These are phyloP conservation scores for Colletotrichum aenigma DNA, from an alignment of 2,329 filamentous ascomycete species.

Conservation along the genomic window DNA sequence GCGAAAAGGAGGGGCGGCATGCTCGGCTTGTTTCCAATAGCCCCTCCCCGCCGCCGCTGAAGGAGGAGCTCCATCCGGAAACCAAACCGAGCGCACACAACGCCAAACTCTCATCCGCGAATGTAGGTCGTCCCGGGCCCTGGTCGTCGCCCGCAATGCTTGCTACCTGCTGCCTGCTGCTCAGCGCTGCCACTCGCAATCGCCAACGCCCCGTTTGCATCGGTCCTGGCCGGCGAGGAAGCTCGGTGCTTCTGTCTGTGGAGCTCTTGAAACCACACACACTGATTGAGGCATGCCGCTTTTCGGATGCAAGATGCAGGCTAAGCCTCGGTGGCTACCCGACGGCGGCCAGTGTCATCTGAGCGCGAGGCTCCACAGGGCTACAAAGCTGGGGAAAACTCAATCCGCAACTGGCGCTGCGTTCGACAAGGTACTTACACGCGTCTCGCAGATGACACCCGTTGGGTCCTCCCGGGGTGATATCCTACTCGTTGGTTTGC, in stretches of 20 bases:
- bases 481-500: neutral
- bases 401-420: neutral
- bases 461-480: neutral
- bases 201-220: neutral
- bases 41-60: neutral
- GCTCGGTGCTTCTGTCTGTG: neutral
- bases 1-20: conserved; percentile 13
- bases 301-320: conserved; percentile 5
- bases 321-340: conserved; percentile 8
- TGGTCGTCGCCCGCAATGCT: neutral
- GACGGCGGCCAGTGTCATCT: conserved; percentile 7
- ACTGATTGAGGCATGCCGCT: neutral
- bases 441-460: neutral
- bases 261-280: conserved; percentile 13
- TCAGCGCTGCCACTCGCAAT: neutral
- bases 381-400: conserved; percentile 8
- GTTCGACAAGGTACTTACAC: neutral
- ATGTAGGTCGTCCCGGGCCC: neutral
- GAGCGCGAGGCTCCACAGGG: conserved; percentile 5
- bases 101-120: conserved; percentile 1
- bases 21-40: conserved; percentile 2
- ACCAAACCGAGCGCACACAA: conserved; percentile 3
- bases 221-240: neutral
- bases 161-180: neutral
- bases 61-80: conserved; percentile 2